Evolutionary conservation across 1,284 basidiomycete genomes (phyloP), one percentile per base, ranked within the genome.

Genomic region (Mycena citricolor): DNA sequence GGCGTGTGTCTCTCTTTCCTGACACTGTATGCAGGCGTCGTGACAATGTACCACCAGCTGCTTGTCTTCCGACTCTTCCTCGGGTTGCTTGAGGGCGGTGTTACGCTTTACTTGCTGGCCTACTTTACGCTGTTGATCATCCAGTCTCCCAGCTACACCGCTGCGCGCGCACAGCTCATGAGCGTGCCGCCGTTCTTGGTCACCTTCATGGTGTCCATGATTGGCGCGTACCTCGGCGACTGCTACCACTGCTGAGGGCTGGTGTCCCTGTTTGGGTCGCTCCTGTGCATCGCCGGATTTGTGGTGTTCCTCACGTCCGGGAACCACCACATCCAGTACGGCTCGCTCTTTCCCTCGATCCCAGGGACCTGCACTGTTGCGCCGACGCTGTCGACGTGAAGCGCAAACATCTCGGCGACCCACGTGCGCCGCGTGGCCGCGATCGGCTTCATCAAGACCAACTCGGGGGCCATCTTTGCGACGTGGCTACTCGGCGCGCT

Each of bases 31-130:
- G n/a, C 26, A 68, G 79, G 78, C 70, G 55, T 75, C 4, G 76
- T 85, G 2, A 64, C 57, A 11, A 68, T 56, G 25, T 81, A 81
- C 51, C 47, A 60, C 2, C 76, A 76, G 4, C 65, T 87, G 0
- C 63, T 84, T 5, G 73, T 67, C 1, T 76, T 75, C 31, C 74
- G 83, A 4, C 81, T 85, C 62, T 82, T 84, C 59, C 62, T 85
- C 12, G 83, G 83, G 4, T 56, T 83, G 10, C 54, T 77, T 26
- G 80, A 85, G 69, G 83, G 80, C 28, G 77, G 76, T 25, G 67
- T 82, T 11, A 54, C 66, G 14, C 55, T 70, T 7, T 69, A 65
- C 48, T 64, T 57, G 8, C 55, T 71, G 19, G 68, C 66, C 26
- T 69, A 68, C 49, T 81, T 83, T 49, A 62, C 74, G 4, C 79